Evolutionary conservation across 2,329 filamentous ascomycete species (phyloP).

Genomic region (Cladosporium sp.): DNA sequence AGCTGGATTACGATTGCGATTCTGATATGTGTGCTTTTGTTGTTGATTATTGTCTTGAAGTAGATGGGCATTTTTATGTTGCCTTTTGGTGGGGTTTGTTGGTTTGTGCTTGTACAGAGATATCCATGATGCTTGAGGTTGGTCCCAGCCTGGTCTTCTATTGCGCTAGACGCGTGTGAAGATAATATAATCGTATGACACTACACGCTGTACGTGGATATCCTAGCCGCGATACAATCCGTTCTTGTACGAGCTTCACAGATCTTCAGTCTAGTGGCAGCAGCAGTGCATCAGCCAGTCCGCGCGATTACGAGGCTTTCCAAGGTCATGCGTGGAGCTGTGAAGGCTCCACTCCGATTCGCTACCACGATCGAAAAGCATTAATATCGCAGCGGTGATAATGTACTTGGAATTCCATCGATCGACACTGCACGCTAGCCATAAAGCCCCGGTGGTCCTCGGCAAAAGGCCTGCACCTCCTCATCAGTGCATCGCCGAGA

Average conservation of each 20-base stretch:
- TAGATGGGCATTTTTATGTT: slow-evolving; percentile 75
- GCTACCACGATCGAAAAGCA: neutral
- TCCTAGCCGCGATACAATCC: neutral
- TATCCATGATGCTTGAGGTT: slow-evolving; percentile 48
- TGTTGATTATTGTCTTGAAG: slow-evolving; percentile 81
- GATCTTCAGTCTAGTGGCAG: neutral
- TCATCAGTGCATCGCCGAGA: neutral
- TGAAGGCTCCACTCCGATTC: neutral
- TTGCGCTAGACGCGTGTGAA: neutral
- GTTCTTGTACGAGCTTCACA: neutral
- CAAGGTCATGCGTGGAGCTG: neutral
- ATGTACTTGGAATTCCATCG: neutral
- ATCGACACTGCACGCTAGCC: slow-evolving; percentile 3
- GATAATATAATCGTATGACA: neutral
- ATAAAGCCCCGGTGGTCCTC: neutral
- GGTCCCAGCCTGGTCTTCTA: neutral
- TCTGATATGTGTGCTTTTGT: slow-evolving; percentile 76
- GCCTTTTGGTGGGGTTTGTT: slow-evolving; percentile 58
- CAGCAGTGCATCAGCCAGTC: neutral
- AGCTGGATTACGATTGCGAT: slow-evolving; percentile 79
- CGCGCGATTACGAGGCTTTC: neutral
- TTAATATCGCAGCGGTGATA: neutral
- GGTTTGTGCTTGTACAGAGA: slow-evolving; percentile 73
- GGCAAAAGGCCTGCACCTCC: slow-evolving; percentile 3
- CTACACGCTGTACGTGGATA: neutral